Evolutionary conservation across 306 rosid species (phyloP).

Genomic region (Spatholobus suberectus): DNA sequence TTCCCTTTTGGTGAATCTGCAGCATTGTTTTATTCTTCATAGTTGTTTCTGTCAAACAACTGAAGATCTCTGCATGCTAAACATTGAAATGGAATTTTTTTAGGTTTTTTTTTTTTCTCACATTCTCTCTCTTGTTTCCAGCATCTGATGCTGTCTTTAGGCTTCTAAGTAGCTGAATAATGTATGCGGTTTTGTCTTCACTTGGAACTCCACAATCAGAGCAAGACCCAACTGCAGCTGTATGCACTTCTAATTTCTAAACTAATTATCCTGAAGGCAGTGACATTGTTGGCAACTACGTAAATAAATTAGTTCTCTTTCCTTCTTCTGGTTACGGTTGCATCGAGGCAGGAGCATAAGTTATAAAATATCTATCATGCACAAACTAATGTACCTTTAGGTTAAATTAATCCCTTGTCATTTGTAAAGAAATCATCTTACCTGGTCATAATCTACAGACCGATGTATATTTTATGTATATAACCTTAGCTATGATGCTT

Average conservation of each 20-base stretch:
- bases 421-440: slow-evolving; percentile 26
- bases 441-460: not conserved
- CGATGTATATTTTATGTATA: slow-evolving; percentile 5
- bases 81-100: not conserved
- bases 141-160: slow-evolving; percentile 24
- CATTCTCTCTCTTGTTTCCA: slow-evolving; percentile 4
- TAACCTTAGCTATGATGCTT: slow-evolving; percentile 2
- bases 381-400: not conserved
- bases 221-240: slow-evolving; percentile 12
- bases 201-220: slow-evolving; percentile 33
- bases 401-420: not conserved
- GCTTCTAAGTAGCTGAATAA: slow-evolving; percentile 31
- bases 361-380: not conserved
- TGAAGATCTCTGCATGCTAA: slow-evolving; percentile 1
- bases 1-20: slow-evolving; percentile 33
- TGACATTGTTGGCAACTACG: slow-evolving; percentile 35
- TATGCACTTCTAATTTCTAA: no score
- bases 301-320: slow-evolving; percentile 22
- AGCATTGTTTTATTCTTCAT: slow-evolving; percentile 23
- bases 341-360: not conserved
- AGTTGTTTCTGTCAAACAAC: slow-evolving; percentile 2
- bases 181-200: slow-evolving; percentile 25
- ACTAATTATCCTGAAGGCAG: slow-evolving; percentile 23
- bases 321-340: slow-evolving; percentile 15
- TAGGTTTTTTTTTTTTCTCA: slow-evolving; percentile 35